phyloP scores from a whole-genome alignment of 345 rosid species.

The Brassica napus region Da-Ae NC_063447.1:62208001-62208500 shows the following conservation, averaged over 20 bases:
- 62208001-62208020: neutral
- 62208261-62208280: constrained; percentile 28
- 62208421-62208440: constrained; percentile 95
- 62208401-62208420: constrained; percentile 95
- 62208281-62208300: constrained; percentile 6
- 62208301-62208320: constrained; percentile 29
- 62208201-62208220: constrained; percentile 34
- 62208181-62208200: neutral
- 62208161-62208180: constrained; percentile 18
- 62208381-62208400: constrained; percentile 84
- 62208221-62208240: constrained; percentile 33
- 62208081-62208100: neutral
- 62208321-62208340: constrained; percentile 51
- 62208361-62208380: constrained; percentile 75
- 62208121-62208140: constrained; percentile 23
- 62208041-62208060: neutral
- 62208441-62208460: constrained; percentile 85
- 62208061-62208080: neutral
- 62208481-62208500: constrained; percentile 87
- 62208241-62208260: constrained; percentile 20
- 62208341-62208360: constrained; percentile 52
- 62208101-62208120: constrained; percentile 1
- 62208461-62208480: constrained; percentile 87
- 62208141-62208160: constrained; percentile 10
- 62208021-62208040: neutral